Percentiles rank a stretch among this genome's conserved stretches.
Conservation (phyloP, 2,329 filamentous ascomycete species). For the Metarhizium robertsii region DNA sequence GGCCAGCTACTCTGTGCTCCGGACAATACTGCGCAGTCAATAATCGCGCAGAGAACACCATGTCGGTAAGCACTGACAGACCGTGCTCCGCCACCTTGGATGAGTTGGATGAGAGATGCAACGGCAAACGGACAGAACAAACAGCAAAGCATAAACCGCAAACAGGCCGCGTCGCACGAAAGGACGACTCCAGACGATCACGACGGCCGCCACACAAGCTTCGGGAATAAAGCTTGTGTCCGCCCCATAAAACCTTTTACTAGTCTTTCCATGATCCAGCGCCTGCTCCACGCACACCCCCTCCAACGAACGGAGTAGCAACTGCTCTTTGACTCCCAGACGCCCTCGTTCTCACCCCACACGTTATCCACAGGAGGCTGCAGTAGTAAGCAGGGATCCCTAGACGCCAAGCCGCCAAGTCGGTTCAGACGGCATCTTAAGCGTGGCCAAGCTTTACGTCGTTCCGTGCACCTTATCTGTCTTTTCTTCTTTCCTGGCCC, state of each 20-base stretch:
- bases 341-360: neutral
- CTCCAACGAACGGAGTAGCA: no score
- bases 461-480: neutral
- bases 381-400: constrained; percentile 5
- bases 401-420: constrained; percentile 29
- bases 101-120: neutral
- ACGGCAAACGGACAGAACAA: neutral
- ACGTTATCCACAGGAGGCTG: constrained; percentile 1
- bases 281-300: neutral
- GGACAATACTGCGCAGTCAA: neutral
- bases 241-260: neutral
- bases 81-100: neutral
- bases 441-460: constrained; percentile 15
- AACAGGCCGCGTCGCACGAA: neutral
- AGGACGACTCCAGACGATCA: neutral
- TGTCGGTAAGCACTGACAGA: neutral
- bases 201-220: neutral
- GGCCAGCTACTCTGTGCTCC: no score
- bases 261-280: no score
- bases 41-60: neutral
- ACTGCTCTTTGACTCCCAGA: no score
- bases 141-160: neutral
- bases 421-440: constrained; percentile 29
- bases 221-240: constrained; percentile 6
- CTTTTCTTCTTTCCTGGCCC: neutral